A percentile compares a stretch with the other conserved stretches of the same genome.
phyloP scores from a whole-genome alignment of 257 asterid genomes.

The Leonotis leonurus region DNA sequence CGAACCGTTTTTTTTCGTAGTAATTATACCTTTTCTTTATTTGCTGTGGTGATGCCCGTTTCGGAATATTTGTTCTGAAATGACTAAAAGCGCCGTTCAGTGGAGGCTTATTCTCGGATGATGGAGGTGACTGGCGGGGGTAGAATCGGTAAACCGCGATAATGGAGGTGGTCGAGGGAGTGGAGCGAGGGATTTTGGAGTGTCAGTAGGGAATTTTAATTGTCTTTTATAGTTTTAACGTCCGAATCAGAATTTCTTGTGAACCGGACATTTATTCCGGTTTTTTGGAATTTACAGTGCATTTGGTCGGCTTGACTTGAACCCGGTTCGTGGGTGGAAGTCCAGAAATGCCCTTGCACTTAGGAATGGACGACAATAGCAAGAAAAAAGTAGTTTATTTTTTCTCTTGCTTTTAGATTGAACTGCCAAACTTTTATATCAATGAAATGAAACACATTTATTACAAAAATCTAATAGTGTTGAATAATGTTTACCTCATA shows the following conservation, averaged over 20 bases:
- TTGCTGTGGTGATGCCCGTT: background rate
- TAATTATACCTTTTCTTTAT: conserved; percentile 2
- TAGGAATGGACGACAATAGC: no score
- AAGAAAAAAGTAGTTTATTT: no score
- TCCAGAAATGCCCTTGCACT: conserved; percentile 14
- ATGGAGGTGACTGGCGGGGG: background rate
- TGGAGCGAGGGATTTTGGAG: conserved; percentile 13
- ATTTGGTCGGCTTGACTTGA: conserved; percentile 15
- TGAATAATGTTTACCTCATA: no score
- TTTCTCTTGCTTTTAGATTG: no score
- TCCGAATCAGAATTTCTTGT: conserved; percentile 10
- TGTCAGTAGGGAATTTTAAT: conserved; percentile 20
- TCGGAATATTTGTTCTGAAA: background rate
- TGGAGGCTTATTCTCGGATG: background rate
- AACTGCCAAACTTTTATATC: no score
- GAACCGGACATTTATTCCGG: conserved; percentile 31
- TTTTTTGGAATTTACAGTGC: conserved; percentile 7
- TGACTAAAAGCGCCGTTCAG: conserved; percentile 1
- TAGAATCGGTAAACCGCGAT: background rate
- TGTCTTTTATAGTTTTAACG: background rate
- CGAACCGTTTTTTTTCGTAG: conserved; percentile 17
- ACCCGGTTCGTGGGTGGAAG: conserved; percentile 10
- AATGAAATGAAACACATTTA: no score
- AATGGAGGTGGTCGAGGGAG: background rate
- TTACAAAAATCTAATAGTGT: no score